phyloP scores from a whole-genome alignment of 208 protist species.

The Strigomonas oncopelti region DNA sequence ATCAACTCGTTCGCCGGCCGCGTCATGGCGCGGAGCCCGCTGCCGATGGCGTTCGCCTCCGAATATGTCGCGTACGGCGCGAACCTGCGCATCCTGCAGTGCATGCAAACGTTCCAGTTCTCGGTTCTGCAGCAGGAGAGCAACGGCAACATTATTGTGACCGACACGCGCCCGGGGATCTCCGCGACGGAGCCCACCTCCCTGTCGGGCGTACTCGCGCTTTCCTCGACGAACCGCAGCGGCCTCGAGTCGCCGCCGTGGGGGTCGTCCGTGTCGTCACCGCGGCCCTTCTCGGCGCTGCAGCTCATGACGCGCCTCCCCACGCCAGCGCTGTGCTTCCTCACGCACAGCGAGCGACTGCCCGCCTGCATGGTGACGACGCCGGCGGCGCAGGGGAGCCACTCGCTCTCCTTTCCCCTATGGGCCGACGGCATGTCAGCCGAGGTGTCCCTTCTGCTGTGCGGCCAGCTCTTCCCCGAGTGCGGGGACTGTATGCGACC shows the following conservation, averaged over 20 bases:
- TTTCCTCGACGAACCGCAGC: no score
- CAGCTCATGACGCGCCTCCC: background rate
- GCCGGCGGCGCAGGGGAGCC: background rate
- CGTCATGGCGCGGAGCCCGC: conserved; percentile 33
- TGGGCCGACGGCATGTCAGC: conserved; percentile 52
- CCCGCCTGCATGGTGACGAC: background rate
- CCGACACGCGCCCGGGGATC: no score
- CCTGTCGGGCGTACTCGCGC: no score
- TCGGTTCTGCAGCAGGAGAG: no score
- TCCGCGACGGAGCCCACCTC: no score
- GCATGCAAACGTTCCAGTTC: no score
- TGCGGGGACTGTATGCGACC: conserved; percentile 40
- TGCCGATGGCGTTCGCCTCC: conserved; percentile 43
- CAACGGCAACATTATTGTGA: no score
- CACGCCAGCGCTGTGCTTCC: background rate
- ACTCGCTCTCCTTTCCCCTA: conserved; percentile 21
- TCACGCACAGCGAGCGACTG: background rate
- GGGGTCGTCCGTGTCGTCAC: no score
- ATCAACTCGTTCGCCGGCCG: conserved; percentile 43
- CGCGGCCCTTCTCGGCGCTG: background rate
- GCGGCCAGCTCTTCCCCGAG: conserved; percentile 42
- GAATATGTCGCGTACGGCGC: conserved; percentile 42
- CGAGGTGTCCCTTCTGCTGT: conserved; percentile 47
- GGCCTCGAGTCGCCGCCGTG: no score
- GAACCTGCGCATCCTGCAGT: no score